Evolutionary conservation across 192 early-diverging fungal genomes (phyloP).

Genomic region (Kappamyces sp.): DNA sequence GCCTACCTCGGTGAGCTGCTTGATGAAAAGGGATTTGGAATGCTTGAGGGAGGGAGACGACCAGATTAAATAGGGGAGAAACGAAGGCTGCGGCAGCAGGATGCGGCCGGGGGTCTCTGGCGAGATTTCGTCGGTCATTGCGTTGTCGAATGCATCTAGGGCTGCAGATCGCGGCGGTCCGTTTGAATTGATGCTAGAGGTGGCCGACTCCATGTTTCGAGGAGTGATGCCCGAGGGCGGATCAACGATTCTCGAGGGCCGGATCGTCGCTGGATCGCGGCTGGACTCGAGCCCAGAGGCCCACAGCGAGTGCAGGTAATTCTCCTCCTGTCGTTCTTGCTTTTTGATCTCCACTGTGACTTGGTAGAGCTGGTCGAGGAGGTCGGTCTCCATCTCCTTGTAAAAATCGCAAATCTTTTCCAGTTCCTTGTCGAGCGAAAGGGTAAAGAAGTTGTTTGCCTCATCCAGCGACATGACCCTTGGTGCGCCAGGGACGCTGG

Average conservation of each 20-base stretch:
- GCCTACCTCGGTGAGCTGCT: conserved; percentile 60
- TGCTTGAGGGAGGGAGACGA: conserved; percentile 21
- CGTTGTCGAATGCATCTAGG: conserved; percentile 8
- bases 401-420: conserved; percentile 81
- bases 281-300: background rate
- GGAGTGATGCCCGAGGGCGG: background rate
- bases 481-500: conserved; percentile 15
- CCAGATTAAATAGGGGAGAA: conserved; percentile 26
- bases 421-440: conserved; percentile 76
- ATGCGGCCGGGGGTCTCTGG: conserved; percentile 11
- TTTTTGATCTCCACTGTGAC: conserved; percentile 49
- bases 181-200: background rate
- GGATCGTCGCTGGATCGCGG: background rate
- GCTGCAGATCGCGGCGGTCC: background rate
- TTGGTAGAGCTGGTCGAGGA: conserved; percentile 60
- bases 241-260: background rate
- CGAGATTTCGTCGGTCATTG: background rate
- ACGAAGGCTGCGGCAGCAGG: background rate
- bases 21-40: conserved; percentile 35
- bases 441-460: conserved; percentile 48
- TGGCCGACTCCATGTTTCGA: too few species aligned
- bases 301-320: conserved; percentile 18
- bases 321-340: conserved; percentile 29
- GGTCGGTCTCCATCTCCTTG: conserved; percentile 70
- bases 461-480: conserved; percentile 18